Evolutionary conservation across 345 rosid genomes (phyloP).

Genomic region (Barbarea vulgaris): DNA sequence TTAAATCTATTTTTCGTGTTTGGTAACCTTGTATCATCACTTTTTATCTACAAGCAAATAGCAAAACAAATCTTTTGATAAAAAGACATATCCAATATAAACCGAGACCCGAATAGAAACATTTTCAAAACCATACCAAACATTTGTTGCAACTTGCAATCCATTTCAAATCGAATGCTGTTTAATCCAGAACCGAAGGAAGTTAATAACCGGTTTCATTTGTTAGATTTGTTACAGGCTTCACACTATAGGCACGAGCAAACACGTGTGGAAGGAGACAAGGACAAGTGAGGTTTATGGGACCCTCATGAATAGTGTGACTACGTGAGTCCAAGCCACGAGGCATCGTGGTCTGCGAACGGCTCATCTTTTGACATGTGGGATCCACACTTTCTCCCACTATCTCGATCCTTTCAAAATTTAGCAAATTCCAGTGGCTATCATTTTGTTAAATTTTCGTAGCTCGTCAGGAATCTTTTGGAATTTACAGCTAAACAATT

Average conservation of each 20-base stretch:
- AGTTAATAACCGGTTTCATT: background rate
- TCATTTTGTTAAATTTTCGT: slow-evolving; percentile 10
- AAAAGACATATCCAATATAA: too few relatives aligned
- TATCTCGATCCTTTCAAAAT: slow-evolving; percentile 28
- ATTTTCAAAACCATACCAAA: background rate
- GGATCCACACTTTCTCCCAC: slow-evolving; percentile 21
- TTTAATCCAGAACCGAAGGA: background rate
- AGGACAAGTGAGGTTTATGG: slow-evolving; percentile 14
- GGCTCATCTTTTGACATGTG: slow-evolving; percentile 27
- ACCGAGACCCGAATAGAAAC: background rate
- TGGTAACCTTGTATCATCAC: too few relatives aligned
- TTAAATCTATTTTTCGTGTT: too few relatives aligned
- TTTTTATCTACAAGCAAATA: too few relatives aligned
- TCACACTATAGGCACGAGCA: background rate
- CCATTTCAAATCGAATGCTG: background rate
- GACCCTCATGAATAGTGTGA: slow-evolving; percentile 11
- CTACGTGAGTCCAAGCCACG: slow-evolving; percentile 32
- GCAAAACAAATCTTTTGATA: too few relatives aligned
- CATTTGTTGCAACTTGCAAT: background rate
- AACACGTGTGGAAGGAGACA: slow-evolving; percentile 36
- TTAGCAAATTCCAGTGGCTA: slow-evolving; percentile 13
- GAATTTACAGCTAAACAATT: background rate
- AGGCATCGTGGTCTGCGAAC: slow-evolving; percentile 30
- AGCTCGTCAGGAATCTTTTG: slow-evolving; percentile 19
- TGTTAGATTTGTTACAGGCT: background rate